Base-by-base conservation (phyloP, 768 basidiomycete species). In the Floccularia luteovirens region DNA sequence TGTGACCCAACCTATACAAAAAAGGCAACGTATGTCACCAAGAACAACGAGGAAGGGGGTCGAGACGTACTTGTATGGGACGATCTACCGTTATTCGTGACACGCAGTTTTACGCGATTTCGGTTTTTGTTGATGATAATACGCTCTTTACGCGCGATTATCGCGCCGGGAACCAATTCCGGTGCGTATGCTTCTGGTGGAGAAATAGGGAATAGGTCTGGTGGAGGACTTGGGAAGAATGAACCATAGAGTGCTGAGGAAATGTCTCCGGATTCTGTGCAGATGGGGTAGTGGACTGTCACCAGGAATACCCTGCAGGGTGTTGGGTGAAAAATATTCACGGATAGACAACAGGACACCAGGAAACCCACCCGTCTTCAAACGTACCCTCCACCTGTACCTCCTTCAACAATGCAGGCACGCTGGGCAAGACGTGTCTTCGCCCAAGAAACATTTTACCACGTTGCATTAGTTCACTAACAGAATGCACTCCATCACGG, bases 371-470 rank as follows among this genome's bases (percentile, higher is more conserved):
- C 91, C 87, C 87, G 47, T 92, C 92, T 5, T 60, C 68, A 51
- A 97, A 91, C 1, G 90, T 93, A 11, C 92, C 92, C 56, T 97
- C 92, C 0, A 96, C 90, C 56, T 96, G 92, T 24, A 99, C 83
- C 48, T 93, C 82, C 49, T 90, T 82, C 19, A 97, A 58, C 33
- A 81, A 71, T 4, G 67, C 62, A 0, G 83, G 73, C 0, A 98
- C 92, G 31, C 77, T 76, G 0, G 90, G 78, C 40, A 92, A 70
- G 30, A 98, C 94, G 61, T 98, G 94, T 35, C 89, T 64, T 22
- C 90, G 68, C 2, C 94, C 93, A 6, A 99, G 72, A 38, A 99
- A 56, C 14, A 73, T 75, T 67, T 92, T 97, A 5, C 96, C 27
- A 6, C 32, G 96, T 35, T 90, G 80, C 93, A 94, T 94, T n/a